Percentiles rank a stretch among this genome's conserved stretches.
Evolutionary conservation across 495 filamentous ascomycete species (phyloP).

Genomic region (Hypoxylon trugodes): DNA sequence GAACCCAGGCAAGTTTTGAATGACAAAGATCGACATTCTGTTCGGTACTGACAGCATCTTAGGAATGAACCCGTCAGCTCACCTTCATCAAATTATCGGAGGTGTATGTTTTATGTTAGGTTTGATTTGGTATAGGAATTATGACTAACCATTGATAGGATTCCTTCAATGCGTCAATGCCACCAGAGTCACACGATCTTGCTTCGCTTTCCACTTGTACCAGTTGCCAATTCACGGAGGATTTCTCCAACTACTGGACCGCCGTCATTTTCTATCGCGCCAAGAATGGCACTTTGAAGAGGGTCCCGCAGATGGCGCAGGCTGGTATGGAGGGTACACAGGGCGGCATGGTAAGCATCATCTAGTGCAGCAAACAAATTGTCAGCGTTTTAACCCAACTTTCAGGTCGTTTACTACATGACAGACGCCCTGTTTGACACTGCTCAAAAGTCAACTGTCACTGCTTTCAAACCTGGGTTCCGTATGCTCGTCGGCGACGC

Average conservation of each 20-base stretch:
- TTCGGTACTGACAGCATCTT: conserved; percentile 55
- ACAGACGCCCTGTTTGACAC: conserved; percentile 56
- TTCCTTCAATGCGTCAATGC: conserved; percentile 50
- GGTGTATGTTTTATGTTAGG: conserved; percentile 63
- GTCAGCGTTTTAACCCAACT: conserved; percentile 3
- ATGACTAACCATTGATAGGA: conserved; percentile 31
- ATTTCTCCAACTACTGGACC: conserved; percentile 57
- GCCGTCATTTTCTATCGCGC: conserved; percentile 51
- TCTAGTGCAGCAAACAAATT: not conserved
- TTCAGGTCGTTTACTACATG: conserved; percentile 60
- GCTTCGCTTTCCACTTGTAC: conserved; percentile 49
- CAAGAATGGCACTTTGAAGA: conserved; percentile 50
- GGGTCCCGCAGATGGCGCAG: conserved; percentile 53
- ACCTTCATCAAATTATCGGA: conserved; percentile 57
- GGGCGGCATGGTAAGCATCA: conserved; percentile 46
- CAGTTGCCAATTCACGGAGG: conserved; percentile 51
- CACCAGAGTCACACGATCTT: conserved; percentile 45
- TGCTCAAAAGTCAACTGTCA: conserved; percentile 53
- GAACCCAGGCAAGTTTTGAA: conserved; percentile 2
- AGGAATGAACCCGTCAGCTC: conserved; percentile 48
- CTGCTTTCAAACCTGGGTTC: conserved; percentile 59
- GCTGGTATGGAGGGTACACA: conserved; percentile 51
- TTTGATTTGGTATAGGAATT: not conserved
- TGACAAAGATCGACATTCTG: too few relatives aligned
- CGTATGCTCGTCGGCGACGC: conserved; percentile 53